Percentiles rank a stretch among this genome's conserved stretches.
Evolutionary conservation across 225 moss, liverwort and hornwort species (phyloP).

Genomic region (Neckera pumila): DNA sequence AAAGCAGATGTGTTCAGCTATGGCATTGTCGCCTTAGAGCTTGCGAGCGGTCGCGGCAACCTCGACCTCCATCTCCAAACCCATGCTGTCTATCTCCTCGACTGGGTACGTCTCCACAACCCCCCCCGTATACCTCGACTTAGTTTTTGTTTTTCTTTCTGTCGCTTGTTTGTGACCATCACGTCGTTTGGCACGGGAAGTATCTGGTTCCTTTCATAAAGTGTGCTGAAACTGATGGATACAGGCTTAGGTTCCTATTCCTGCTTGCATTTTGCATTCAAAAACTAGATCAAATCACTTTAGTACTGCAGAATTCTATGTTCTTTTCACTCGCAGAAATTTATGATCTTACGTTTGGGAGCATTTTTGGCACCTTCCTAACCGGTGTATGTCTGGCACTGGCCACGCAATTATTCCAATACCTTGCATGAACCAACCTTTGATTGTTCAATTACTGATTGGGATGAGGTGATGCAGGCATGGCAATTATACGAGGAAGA

Average conservation of each 20-base stretch:
- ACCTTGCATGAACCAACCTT: not conserved
- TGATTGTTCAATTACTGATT: not conserved
- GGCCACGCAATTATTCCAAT: not conserved
- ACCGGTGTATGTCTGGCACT: too few species aligned
- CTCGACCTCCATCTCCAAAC: conserved; percentile 48
- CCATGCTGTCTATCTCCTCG: conserved; percentile 52
- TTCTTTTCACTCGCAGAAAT: not conserved
- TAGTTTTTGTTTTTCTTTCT: not conserved
- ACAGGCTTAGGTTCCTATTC: not conserved
- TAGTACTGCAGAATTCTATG: too few species aligned
- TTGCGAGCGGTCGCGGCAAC: conserved; percentile 58
- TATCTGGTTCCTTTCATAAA: not conserved
- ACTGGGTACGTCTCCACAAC: conserved; percentile 36
- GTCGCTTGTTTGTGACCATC: not conserved
- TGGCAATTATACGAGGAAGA: conserved; percentile 62
- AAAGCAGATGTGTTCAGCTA: conserved; percentile 76
- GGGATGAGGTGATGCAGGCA: conserved; percentile 13
- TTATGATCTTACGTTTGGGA: not conserved
- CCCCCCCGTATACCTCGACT: not conserved
- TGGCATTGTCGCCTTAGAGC: conserved; percentile 54
- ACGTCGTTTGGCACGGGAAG: not conserved
- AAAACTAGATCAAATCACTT: too few species aligned
- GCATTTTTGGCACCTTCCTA: not conserved
- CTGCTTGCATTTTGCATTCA: not conserved
- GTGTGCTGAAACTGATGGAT: not conserved